Base-by-base conservation (phyloP, 148 eudicot genomes). In the Spergularia bocconei region DNA sequence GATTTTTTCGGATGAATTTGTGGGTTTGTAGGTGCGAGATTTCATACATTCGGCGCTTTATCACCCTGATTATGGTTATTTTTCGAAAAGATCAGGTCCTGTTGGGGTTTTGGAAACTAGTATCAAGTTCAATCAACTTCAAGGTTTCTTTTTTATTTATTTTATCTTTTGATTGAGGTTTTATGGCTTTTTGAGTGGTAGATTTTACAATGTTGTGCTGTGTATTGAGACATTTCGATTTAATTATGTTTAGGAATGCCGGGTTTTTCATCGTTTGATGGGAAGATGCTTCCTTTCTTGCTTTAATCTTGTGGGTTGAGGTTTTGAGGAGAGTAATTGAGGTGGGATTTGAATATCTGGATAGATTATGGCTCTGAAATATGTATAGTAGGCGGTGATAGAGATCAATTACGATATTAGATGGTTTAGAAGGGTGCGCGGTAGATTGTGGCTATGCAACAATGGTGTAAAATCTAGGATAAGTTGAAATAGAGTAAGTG, bases 21-120 rank as follows among this genome's bases (percentile, higher is more conserved):
- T 7, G 39, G n/a, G 25, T 50, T 53, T 71, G 36, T 29, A 93
- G 98, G 97, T 91, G 64, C 88, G 98, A 29, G 97, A 95, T 87
- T 95, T 90, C 82, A 84, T 95, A 63, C 91, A 90, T 65, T 85
- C 90, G 19, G 97, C 98, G 67, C 85, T 95, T 15, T 95, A 95
- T 72, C 86, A 95, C 63, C 91, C 96, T 10, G 64, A 58, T 25
- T 81, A 83, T 79, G 98, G 98, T 0, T 95, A 95, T 79, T 95
- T 95, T 77, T 89, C 96, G 23, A 90, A 90, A 80, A 84, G 88
- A 71, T 88, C 96, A 4, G 85, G 83, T 29, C 87, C 97, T 14
- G 97, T 95, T 72, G 98, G 98, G 54, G 91, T 95, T 63, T 86
- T 94, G 69, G 96, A 92, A 61, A 60, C 79, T 72, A 86, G 76